These are phyloP conservation scores for Tolypocladium inflatum DNA, from an alignment of 2,329 filamentous ascomycete genomes.

Conservation along the genomic window DNA sequence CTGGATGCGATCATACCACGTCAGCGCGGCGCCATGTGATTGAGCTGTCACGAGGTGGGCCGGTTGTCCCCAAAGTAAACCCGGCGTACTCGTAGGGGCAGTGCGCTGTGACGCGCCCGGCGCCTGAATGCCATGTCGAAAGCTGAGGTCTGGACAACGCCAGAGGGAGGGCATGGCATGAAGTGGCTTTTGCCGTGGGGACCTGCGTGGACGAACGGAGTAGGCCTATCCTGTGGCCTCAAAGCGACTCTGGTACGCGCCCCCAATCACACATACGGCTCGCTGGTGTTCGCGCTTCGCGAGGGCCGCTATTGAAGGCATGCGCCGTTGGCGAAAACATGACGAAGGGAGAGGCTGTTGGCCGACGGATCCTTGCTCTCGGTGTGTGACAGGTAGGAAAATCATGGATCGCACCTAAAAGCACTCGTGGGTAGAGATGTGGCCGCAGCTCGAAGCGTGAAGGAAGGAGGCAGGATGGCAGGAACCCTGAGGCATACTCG, in stretches of 20 bases:
- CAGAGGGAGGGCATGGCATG: background rate
- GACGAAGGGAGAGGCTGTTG: background rate
- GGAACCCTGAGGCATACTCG: background rate
- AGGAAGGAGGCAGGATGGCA: background rate
- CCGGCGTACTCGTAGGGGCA: background rate
- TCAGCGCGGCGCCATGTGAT: conserved; percentile 4
- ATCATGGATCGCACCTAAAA: background rate
- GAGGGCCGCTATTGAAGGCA: background rate
- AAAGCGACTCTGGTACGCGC: background rate
- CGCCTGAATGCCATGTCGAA: background rate
- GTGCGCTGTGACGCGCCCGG: background rate
- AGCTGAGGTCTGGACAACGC: background rate
- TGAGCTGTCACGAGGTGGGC: background rate
- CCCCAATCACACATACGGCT: background rate
- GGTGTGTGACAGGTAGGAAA: background rate
- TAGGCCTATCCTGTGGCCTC: background rate
- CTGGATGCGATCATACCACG: conserved; percentile 3
- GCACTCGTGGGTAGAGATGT: background rate
- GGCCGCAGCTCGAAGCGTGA: background rate
- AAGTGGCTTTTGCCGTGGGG: background rate
- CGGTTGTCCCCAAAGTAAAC: background rate
- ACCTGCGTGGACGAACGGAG: background rate
- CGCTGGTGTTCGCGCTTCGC: background rate
- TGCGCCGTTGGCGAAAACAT: background rate
- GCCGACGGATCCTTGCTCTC: background rate